Evolutionary conservation across 2,329 filamentous ascomycete species (phyloP).

Genomic region (Neonectria punicea): DNA sequence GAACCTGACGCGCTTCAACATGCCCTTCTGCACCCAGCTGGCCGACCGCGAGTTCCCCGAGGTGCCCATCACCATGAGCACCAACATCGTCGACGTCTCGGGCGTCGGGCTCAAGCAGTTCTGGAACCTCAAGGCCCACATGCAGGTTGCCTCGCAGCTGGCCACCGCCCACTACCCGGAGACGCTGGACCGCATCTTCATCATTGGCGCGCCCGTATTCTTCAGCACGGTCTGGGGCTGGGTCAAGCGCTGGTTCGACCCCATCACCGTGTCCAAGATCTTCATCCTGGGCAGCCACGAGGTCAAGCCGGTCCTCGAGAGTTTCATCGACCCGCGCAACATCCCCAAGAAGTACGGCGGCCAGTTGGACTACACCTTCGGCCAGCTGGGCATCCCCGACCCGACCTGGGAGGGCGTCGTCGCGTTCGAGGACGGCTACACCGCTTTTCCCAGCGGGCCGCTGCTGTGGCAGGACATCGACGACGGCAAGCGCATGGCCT

Average conservation of each 20-base stretch:
- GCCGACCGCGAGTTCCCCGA: conserved; percentile 75
- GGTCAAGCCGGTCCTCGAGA: conserved; percentile 78
- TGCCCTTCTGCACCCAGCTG: conserved; percentile 85
- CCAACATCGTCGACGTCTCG: conserved; percentile 94
- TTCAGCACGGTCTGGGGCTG: conserved; percentile 95
- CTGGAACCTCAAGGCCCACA: conserved; percentile 92
- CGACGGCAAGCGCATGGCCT: conserved; percentile 59
- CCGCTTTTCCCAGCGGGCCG: conserved; percentile 66
- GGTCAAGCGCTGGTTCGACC: conserved; percentile 96
- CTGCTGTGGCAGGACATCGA: conserved; percentile 64
- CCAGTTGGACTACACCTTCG: conserved; percentile 83
- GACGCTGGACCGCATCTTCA: conserved; percentile 75
- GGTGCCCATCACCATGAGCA: conserved; percentile 91
- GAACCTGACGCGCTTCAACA: conserved; percentile 86
- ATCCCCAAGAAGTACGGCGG: conserved; percentile 94
- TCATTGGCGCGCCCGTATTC: conserved; percentile 90
- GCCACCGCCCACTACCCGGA: conserved; percentile 96
- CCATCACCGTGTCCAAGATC: conserved; percentile 94
- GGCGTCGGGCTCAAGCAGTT: conserved; percentile 92
- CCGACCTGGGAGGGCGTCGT: conserved; percentile 62
- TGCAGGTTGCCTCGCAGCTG: conserved; percentile 90
- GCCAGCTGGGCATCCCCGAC: conserved; percentile 79
- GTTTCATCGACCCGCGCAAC: conserved; percentile 83
- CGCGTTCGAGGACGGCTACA: conserved; percentile 63
- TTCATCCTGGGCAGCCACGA: conserved; percentile 83